Evolutionary conservation across 2,329 filamentous ascomycete genomes (phyloP), one percentile per base, ranked within the genome.

Genomic region (Colletotrichum paranaense): DNA sequence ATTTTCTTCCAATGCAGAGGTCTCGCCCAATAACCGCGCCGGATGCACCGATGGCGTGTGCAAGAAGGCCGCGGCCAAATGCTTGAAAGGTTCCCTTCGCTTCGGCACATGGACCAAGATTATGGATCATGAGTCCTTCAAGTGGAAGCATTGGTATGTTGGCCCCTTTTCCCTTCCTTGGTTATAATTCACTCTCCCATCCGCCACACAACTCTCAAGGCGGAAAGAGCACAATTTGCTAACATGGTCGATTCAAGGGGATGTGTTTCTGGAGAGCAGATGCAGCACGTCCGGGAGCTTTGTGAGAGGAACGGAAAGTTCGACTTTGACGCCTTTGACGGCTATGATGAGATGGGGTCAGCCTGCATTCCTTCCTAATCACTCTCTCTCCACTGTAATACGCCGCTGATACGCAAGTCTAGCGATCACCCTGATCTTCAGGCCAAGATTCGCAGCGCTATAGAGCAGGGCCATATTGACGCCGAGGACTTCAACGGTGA

Each of bases 401-500:
- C n/a, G 5, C 19, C 1, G 30, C 64, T 74, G n/a, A 74, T 22
- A 69, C 66, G 76, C 62, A 1, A 58, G 62, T 30, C 52, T 68
- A 86, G 85, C 4, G 83, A 83, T 3, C 84, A 91, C 49, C 84
- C 87, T 0, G 92, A 94, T 2, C 78, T 90, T 1, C 91, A 95
- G 82, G 90, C 90, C 57, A 98, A 97, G 86, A 86, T 98, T 76
- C 87, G 89, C 63, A 89, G 88, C 58, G 94, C 93, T 64, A 82
- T 98, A 28, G 87, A 89, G 72, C 89, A 95, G 80, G 95, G 94
- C 28, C 94, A 97, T 78, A 92, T 98, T 77, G 92, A 93, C 76
- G 88, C 94, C 55, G 92, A 94, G 64, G 96, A 98, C 77, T 98
- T 95, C 91, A 96, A 93, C 42, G 95, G 95, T 14, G 94, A 97